Conservation (phyloP, 2,329 filamentous ascomycete species). For the Aspergillus clavatus region DNA sequence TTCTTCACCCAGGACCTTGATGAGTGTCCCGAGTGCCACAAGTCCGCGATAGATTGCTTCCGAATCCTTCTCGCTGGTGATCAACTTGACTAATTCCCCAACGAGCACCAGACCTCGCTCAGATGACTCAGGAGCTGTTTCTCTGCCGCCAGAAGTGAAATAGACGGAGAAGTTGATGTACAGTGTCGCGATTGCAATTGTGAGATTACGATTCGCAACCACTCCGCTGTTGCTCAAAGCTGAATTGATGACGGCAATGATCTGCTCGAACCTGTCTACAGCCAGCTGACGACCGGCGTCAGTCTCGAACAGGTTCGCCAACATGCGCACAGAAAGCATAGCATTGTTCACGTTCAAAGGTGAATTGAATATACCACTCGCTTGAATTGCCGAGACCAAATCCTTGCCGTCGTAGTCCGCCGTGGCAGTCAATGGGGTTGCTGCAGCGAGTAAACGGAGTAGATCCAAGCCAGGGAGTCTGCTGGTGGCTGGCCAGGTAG, state of each 20-base stretch:
- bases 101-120: slow-evolving; percentile 52
- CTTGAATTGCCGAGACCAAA: slow-evolving; percentile 57
- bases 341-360: slow-evolving; percentile 69
- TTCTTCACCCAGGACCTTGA: slow-evolving; percentile 55
- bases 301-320: slow-evolving; percentile 80
- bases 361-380: slow-evolving; percentile 54
- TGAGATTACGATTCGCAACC: slow-evolving; percentile 67
- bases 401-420: slow-evolving; percentile 52
- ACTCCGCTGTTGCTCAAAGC: slow-evolving; percentile 51
- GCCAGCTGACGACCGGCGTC: slow-evolving; percentile 64
- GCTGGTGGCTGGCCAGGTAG: slow-evolving; percentile 73
- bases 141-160: slow-evolving; percentile 48
- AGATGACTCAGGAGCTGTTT: slow-evolving; percentile 38
- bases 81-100: slow-evolving; percentile 57
- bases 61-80: slow-evolving; percentile 65
- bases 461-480: slow-evolving; percentile 82
- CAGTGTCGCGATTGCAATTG: slow-evolving; percentile 74
- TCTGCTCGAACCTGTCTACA: slow-evolving; percentile 54
- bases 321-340: slow-evolving; percentile 77
- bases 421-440: slow-evolving; percentile 60
- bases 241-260: slow-evolving; percentile 59
- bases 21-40: slow-evolving; percentile 75
- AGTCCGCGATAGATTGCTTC: slow-evolving; percentile 80
- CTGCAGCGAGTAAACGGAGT: slow-evolving; percentile 72
- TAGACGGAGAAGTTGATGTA: slow-evolving; percentile 82